phyloP scores from a whole-genome alignment of 2,329 filamentous ascomycete species.

The Cadophora sp. region DNA sequence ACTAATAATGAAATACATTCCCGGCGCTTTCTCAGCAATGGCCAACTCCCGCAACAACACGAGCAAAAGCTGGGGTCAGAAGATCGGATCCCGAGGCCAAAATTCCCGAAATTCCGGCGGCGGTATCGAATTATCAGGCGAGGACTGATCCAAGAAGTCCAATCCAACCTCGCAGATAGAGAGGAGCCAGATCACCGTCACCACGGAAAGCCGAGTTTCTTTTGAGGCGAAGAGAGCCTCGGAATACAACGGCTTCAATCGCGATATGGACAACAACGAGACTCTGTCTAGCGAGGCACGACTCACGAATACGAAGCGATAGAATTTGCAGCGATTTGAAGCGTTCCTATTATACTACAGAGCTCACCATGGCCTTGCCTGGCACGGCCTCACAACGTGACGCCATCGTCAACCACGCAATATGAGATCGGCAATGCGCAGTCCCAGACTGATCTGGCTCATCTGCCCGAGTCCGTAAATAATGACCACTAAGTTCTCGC shows the following conservation, averaged over 20 bases:
- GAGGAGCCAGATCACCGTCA: conserved; percentile 7
- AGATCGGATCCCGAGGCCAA: conserved; percentile 4
- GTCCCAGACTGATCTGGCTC: too few species aligned
- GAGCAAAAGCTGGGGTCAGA: conserved; percentile 17
- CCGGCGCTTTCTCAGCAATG: conserved; percentile 15
- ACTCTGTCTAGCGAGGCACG: neutral
- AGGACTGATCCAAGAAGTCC: neutral
- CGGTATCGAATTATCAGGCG: neutral
- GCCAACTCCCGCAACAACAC: neutral
- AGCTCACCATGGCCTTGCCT: too few species aligned
- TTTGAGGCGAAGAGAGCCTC: conserved; percentile 17
- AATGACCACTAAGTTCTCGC: too few species aligned
- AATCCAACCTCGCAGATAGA: neutral
- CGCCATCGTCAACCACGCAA: too few species aligned
- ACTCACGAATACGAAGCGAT: neutral
- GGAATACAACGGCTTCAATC: neutral
- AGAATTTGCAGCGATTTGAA: too few species aligned
- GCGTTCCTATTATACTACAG: too few species aligned
- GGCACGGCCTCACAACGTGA: too few species aligned
- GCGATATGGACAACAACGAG: conserved; percentile 1
- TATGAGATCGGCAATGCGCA: too few species aligned
- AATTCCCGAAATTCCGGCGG: neutral
- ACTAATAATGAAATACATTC: conserved; percentile 38
- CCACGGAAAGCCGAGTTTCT: conserved; percentile 16
- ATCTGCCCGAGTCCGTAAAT: too few species aligned